Evolutionary conservation across 2,329 filamentous ascomycete genomes (phyloP).

Genomic region (Trichoderma simmonsii): DNA sequence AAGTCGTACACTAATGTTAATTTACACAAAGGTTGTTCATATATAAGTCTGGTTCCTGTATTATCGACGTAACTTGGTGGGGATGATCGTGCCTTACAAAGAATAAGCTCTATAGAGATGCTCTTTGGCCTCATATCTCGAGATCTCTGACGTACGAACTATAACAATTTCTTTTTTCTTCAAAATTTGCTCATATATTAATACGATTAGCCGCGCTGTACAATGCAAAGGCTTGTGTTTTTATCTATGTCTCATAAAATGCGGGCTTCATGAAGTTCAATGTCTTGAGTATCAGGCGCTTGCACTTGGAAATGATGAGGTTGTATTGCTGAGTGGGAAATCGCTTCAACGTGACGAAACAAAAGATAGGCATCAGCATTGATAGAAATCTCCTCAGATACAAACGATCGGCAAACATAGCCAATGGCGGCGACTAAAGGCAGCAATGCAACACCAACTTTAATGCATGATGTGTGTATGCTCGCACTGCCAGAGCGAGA

Average conservation of each 20-base stretch:
- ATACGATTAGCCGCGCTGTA: too few species aligned
- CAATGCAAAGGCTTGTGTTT: too few species aligned
- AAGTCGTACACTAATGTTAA: too few species aligned
- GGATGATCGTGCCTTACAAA: neutral
- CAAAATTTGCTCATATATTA: too few species aligned
- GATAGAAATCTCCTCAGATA: neutral
- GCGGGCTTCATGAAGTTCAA: neutral
- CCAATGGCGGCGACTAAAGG: neutral
- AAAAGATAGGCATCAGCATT: neutral
- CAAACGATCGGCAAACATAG: neutral
- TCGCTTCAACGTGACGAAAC: neutral
- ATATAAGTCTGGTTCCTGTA: too few species aligned
- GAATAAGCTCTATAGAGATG: too few species aligned
- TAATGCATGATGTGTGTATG: neutral
- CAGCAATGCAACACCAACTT: neutral
- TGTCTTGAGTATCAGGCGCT: neutral
- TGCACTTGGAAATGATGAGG: neutral
- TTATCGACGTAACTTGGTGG: too few species aligned
- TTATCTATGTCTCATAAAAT: neutral
- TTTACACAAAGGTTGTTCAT: too few species aligned
- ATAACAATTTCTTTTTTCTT: too few species aligned
- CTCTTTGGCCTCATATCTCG: too few species aligned
- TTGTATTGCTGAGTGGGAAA: fast-evolving
- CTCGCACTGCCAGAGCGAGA: neutral
- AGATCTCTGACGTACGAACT: too few species aligned